Base-by-base conservation (phyloP, 371 early-diverging fungal genomes). In the Lichtheimia corymbifera region DNA sequence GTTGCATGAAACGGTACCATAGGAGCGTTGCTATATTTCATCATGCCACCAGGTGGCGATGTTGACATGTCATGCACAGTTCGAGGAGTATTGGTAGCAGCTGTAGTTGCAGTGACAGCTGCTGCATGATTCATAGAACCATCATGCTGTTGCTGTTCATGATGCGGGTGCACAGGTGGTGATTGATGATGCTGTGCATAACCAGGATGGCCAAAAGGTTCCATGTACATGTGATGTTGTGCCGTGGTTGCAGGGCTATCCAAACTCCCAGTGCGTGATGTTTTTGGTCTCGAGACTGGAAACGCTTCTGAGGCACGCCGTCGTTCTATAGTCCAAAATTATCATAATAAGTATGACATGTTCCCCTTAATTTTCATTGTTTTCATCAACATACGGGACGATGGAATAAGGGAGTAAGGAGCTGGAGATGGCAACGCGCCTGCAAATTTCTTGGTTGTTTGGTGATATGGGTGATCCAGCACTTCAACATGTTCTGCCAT, bases 211-310 rank as follows among this genome's bases (percentile, higher is more conserved):
- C 22, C 35, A 11, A 18, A 47, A n/a, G 47, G 17, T 22, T 47
- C 47, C 47, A 47, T 47, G 47, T 47, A 47, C 18, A 47, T 18
- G 22, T 47, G 47, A 47, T 47, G 47, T 47, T 17, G 22, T 47
- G 11, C 47, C 5, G 18, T 11, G 14, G 47, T n/a, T 18, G 47
- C 6, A 9, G n/a, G n/a, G 11, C 47, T 47, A 22, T 47, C 47
- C 22, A 47, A n/a, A 11, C 47, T 47, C 11, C 35, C 35, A 47
- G 22, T 18, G 47, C 47, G 47, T n/a, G 47, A 47, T 22, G 22
- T 22, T 22, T 47, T 47, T n/a, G n/a, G 47, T 22, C 18, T 47
- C 18, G 47, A 47, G 47, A 47, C 47, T 47, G 47, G 47, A 22
- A 47, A 47, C 18, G 47, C 47, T 47, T 47, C 47, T 7, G 47